A percentile compares a stretch with the other conserved stretches of the same genome.
These are phyloP conservation scores for Aspergillus aculeatinus DNA, from an alignment of 2,329 filamentous ascomycete species.

Conservation along the genomic window DNA sequence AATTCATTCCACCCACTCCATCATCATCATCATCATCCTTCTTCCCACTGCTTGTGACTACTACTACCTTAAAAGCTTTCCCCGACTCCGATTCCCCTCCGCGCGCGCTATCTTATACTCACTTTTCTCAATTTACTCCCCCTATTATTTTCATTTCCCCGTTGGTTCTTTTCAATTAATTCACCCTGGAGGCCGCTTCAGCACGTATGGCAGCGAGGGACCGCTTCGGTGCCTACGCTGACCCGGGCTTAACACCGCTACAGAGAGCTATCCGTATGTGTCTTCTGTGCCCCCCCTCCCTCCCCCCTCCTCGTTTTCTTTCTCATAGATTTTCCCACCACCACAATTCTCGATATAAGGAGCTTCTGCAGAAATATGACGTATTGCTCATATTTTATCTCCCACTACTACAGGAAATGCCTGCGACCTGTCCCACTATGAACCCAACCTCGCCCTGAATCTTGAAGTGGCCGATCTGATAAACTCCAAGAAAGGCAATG, in stretches of 20 bases:
- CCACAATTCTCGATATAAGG: not conserved
- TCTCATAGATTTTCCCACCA: not conserved
- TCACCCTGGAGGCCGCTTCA: conserved; percentile 85
- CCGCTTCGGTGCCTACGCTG: conserved; percentile 81
- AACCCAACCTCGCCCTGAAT: conserved; percentile 93
- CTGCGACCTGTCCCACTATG: conserved; percentile 95
- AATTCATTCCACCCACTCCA: conserved; percentile 6
- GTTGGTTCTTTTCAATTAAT: conserved; percentile 19
- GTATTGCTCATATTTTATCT: not conserved
- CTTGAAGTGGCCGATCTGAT: conserved; percentile 96
- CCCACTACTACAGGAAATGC: conserved; percentile 66
- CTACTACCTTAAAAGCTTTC: not conserved
- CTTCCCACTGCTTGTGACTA: not conserved
- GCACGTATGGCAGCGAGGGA: conserved; percentile 93
- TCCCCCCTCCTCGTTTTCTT: not conserved
- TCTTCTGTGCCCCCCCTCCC: not conserved
- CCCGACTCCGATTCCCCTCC: not conserved
- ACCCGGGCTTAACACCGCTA: conserved; percentile 77
- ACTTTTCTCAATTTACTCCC: not conserved
- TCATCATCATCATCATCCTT: conserved; percentile 2
- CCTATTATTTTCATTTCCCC: conserved; percentile 4
- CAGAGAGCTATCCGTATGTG: conserved; percentile 81
- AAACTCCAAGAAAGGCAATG: conserved; percentile 94
- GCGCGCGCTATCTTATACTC: conserved; percentile 4
- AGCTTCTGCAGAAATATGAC: not conserved